Percentiles rank a stretch among this genome's conserved stretches.
Conservation (phyloP, 352 stramenopile genomes). For the Globisporangium rhizosaccharum region DNA sequence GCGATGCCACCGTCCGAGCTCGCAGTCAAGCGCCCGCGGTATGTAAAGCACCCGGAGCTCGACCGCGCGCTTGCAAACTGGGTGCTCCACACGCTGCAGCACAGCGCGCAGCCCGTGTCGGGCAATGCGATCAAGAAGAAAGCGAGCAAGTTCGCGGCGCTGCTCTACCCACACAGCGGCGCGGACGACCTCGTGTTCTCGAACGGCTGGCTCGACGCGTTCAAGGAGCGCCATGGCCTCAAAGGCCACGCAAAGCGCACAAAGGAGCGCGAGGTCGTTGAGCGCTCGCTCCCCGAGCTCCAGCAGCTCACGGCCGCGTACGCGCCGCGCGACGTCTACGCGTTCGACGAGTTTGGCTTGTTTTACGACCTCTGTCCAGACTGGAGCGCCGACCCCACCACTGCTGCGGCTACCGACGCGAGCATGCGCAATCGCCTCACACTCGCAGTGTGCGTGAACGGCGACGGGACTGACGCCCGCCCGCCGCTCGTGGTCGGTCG, state of each 20-base stretch:
- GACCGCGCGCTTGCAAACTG: constrained; percentile 39
- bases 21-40: constrained; percentile 29
- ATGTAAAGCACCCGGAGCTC: constrained; percentile 46
- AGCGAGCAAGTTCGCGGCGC: constrained; percentile 28
- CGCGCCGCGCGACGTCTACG: constrained; percentile 14
- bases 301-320: constrained; percentile 8
- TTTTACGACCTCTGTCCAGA: constrained; percentile 16
- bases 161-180: constrained; percentile 14
- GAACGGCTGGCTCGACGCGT: constrained; percentile 50
- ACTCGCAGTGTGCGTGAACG: constrained; percentile 12
- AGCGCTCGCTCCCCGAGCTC: constrained; percentile 7
- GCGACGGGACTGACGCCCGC: constrained; percentile 12
- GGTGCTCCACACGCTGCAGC: constrained; percentile 30
- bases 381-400: neutral
- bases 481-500: constrained; percentile 17
- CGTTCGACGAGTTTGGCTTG: constrained; percentile 15
- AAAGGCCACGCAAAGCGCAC: neutral
- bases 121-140: constrained; percentile 29
- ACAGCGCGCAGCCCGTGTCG: constrained; percentile 15
- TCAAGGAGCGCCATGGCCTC: constrained; percentile 37
- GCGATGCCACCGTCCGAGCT: constrained; percentile 26
- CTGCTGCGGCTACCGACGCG: neutral
- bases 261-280: neutral
- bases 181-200: constrained; percentile 29
- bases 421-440: constrained; percentile 9